Evolutionary conservation across 2,329 filamentous ascomycete species (phyloP), one percentile per base, ranked within the genome.

Genomic region (Chaetothyriales sp.): DNA sequence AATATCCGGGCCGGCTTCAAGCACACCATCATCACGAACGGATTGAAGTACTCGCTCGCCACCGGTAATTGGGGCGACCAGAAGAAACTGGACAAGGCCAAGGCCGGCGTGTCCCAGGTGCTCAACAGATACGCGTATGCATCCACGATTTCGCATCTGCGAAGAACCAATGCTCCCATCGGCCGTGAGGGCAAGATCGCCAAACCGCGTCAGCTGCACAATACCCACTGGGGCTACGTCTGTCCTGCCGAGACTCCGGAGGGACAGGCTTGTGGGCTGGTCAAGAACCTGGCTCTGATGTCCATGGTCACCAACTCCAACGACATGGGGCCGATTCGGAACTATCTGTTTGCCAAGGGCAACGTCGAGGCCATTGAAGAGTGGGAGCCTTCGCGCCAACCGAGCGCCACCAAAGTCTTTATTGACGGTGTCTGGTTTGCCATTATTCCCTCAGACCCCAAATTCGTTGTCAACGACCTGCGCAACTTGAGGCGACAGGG

Each of bases 11-110:
- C 95, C 52, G 92, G 88, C 59, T 84, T 96, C 63, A 96, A 95
- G 72, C 82, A 84, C 19, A 84, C 81, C 55, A 95, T 92, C 18
- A 76, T 98, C 59, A 94, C 89, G 18, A 93, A 92, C 64, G 92
- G 90, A 47, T 71, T 98, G 58, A 95, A 95, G 65, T 98, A 98
- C 69, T 95, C 92, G 49, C 75, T 98, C 55, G 90, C 92, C 22
- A 98, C 92, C 12, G 92, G 92, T 59, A 98, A 98, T 70, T 98
- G 92, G 93, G 93, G 92, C 63, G 92, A 98, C 59, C 92, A 98
- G 73, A 98, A 96, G 77, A 98, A 96, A 73, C 89, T 92, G 18
- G 85, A 86, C 61, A 90, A 84, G 60, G 86, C 89, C 1, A 96
- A 93, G 57, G 92, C 92, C 46, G 93, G 92, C 75, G 92, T 98